Evolutionary conservation across 768 basidiomycete genomes (phyloP).

Genomic region (Boletus rubropictus): DNA sequence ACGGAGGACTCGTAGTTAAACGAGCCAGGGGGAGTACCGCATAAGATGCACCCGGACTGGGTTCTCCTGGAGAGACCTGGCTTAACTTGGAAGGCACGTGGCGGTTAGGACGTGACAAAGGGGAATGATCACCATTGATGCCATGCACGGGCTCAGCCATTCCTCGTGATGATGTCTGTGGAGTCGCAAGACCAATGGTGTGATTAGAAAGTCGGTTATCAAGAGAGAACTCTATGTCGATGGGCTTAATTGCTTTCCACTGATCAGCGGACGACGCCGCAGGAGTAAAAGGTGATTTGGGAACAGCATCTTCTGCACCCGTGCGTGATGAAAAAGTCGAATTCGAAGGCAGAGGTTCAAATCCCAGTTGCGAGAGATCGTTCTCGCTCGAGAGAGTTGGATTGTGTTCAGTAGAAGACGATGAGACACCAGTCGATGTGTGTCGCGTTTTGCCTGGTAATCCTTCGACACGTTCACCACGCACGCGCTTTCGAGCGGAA

Average conservation of each 20-base stretch:
- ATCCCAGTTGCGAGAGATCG: slow-evolving; percentile 1
- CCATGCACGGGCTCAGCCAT: neutral
- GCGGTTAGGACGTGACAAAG: neutral
- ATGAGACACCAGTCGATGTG: neutral
- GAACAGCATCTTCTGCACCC: neutral
- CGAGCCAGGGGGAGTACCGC: neutral
- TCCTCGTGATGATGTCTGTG: slow-evolving; percentile 10
- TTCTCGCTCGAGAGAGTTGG: neutral
- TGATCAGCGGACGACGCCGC: slow-evolving; percentile 7
- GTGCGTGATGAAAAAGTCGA: neutral
- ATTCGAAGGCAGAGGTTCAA: slow-evolving; percentile 1
- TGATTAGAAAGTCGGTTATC: neutral
- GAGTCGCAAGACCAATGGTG: slow-evolving; percentile 12
- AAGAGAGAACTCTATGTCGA: neutral
- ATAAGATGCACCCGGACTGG: neutral
- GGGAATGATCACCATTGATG: neutral
- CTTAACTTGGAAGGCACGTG: neutral
- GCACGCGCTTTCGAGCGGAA: slow-evolving; percentile 16
- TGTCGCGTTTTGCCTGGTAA: neutral
- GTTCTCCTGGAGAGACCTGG: neutral
- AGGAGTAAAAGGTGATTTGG: neutral
- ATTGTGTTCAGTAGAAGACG: neutral
- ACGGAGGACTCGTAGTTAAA: neutral
- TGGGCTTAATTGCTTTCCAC: neutral
- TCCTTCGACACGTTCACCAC: neutral